Base-by-base conservation (phyloP, 2,329 filamentous ascomycete species). In the Pestalotiopsis sp. region DNA sequence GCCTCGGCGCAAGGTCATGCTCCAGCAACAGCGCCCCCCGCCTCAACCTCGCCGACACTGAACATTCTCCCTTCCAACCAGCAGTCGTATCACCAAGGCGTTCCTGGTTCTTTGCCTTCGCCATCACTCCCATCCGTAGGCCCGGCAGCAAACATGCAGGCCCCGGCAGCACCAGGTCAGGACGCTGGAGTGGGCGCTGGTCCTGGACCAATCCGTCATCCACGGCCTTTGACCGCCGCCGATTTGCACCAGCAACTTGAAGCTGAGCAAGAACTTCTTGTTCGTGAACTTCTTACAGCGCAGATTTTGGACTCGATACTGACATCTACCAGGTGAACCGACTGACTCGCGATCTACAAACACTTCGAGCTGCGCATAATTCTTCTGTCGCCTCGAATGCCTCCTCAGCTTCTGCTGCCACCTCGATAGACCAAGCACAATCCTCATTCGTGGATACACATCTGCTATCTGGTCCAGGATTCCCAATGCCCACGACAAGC, bases 221-320 rank as follows among this genome's bases (percentile, higher is more conserved):
- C 95, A 5, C 88, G 93, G 45, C 95, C 95, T 3, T 83, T 98
- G 78, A 98, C 95, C 0, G 91, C 94, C 1, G 92, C 94, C 3
- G 95, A 98, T 79, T 86, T 98, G 70, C 94, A 98, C 80, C 86
- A 93, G 69, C 90, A 97, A 82, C 86, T 98, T 31, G 95, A 98
- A 81, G 96, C 97, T 80, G 95, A 98, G 78, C 95, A 98, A 75
- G 95, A 98, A 80, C 93, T 94, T 45, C 92, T 98, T 75, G 95
- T 96, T 86, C 72, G 90, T 82, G 45, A 45, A 23, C 5, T 56
- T 38, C 3, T 4, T 39, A 12, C 9, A n/a, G 5, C 13, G 17
- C 13, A 13, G 2, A 12, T 7, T 52, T 17, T 20, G 12, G 23
- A 2, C 7, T 45, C 4, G 68, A 72, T 66, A 73, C 63, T 6